A percentile compares a stretch with the other conserved stretches of the same genome.
phyloP scores from a whole-genome alignment of 2,329 filamentous ascomycete species.

The Paracoccidioides lutzii region DNA sequence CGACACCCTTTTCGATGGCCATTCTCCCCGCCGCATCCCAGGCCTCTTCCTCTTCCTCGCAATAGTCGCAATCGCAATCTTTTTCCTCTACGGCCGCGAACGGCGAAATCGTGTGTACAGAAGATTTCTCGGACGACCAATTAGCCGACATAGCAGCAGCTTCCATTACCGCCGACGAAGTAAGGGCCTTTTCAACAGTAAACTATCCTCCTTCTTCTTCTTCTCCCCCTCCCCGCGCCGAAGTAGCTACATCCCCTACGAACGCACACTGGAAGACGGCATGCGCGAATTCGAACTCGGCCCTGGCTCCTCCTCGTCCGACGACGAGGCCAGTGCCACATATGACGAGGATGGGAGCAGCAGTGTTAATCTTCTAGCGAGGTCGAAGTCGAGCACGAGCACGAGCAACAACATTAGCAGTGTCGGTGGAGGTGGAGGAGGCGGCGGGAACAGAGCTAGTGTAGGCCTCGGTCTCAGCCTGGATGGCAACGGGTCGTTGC shows the following conservation, averaged over 20 bases:
- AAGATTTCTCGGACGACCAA: conserved; percentile 33
- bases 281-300: conserved; percentile 64
- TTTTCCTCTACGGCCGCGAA: conserved; percentile 68
- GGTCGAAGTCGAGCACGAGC: conserved; percentile 13
- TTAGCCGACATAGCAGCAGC: conserved; percentile 29
- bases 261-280: conserved; percentile 75
- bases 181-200: conserved; percentile 53
- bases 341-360: neutral
- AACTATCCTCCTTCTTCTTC: conserved; percentile 17
- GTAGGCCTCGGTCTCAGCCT: neutral
- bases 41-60: conserved; percentile 67
- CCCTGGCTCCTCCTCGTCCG: conserved; percentile 49
- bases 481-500: neutral
- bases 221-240: conserved; percentile 16
- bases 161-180: conserved; percentile 22
- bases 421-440: neutral
- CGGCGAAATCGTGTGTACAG: conserved; percentile 51
- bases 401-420: neutral
- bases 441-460: conserved; percentile 3
- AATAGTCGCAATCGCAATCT: conserved; percentile 54
- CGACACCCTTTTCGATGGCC: conserved; percentile 50
- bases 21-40: conserved; percentile 55
- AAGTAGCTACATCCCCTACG: conserved; percentile 46
- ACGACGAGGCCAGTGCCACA: conserved; percentile 46
- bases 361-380: neutral